Evolutionary conservation across 768 basidiomycete genomes (phyloP), one percentile per base, ranked within the genome.

Genomic region (Termitomyces sp.): DNA sequence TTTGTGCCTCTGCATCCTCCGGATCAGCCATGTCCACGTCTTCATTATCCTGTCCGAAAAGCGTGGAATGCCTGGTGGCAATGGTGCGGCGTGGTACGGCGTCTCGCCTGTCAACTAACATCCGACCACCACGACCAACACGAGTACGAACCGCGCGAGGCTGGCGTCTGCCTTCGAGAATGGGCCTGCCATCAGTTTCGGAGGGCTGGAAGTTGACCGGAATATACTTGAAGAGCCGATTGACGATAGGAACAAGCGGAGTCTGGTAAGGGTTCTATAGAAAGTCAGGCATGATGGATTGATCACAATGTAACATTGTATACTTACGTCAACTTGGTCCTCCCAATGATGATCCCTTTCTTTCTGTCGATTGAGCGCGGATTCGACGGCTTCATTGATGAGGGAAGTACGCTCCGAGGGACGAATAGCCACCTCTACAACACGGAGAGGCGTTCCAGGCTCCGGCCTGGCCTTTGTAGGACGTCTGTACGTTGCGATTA

Each of bases 271-370:
- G 78, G 60, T 82, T 82, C 88, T 92, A 60, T 3, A 59, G 47
- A 46, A 3, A 18, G 47, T 57, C 41, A 58, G 28, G 3, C 32
- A 5, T 16, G 22, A n/a, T 16, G 3, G 4, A 10, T 30, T 3
- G 20, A 38, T 30, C 11, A 30, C 13, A 14, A 38, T 9, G 24
- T 28, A 35, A n/a, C 33, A 35, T 11, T 35, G 26, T 22, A 50
- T 2, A 71, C 81, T 67, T 67, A 92, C 90, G 71, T 97, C 94
- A 61, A 92, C 79, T 53, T 79, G 76, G 66, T 98, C 94, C 63
- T 96, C 94, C 87, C 92, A 96, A 51, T 84, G 80, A 50, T 86
- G 80, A 64, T 94, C 90, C 49, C 78, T 70, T 50, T 94, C 89
- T 67, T 86, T 88, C 68, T 87, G 85, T 50, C 75, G 75, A 26